Evolutionary conservation across 768 basidiomycete species (phyloP).

Genomic region (Mycena chlorophos): DNA sequence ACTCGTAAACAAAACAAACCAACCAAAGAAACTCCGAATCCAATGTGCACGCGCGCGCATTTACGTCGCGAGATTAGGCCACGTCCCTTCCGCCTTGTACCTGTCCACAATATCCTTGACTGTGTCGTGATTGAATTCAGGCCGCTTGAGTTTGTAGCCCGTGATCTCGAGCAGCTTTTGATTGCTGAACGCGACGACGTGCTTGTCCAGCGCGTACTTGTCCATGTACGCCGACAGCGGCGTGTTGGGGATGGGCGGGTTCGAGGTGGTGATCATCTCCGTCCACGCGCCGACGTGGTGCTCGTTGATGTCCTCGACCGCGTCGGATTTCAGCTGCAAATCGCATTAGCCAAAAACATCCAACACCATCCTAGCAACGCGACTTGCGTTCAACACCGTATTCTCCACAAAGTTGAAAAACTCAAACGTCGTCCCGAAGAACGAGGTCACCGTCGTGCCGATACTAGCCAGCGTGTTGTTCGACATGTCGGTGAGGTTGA

Average conservation of each 20-base stretch:
- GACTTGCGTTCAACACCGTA: slow-evolving; percentile 61
- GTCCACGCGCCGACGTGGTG: slow-evolving; percentile 82
- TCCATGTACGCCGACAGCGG: slow-evolving; percentile 82
- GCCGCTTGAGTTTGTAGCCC: slow-evolving; percentile 65
- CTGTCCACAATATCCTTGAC: slow-evolving; percentile 74
- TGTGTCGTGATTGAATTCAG: slow-evolving; percentile 60
- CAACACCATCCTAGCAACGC: background rate
- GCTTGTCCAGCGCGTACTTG: slow-evolving; percentile 68
- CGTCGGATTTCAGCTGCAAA: slow-evolving; percentile 63
- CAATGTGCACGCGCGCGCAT: no score
- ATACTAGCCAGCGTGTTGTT: slow-evolving; percentile 67
- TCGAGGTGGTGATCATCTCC: slow-evolving; percentile 71
- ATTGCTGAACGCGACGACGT: slow-evolving; percentile 66
- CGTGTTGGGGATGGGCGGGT: slow-evolving; percentile 69
- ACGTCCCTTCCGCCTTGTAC: slow-evolving; percentile 73
- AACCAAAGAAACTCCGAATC: no score
- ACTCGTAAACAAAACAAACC: no score
- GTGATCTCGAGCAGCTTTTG: slow-evolving; percentile 72
- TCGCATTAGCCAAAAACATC: background rate
- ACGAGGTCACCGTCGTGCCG: slow-evolving; percentile 63
- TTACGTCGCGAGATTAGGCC: slow-evolving; percentile 45
- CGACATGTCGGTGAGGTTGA: slow-evolving; percentile 83
- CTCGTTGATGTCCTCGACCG: slow-evolving; percentile 83
- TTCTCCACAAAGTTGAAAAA: slow-evolving; percentile 74
- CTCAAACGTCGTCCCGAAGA: slow-evolving; percentile 79